Evolutionary conservation across 306 rosid genomes (phyloP), one percentile per base, ranked within the genome.

Genomic region (Parietaria judaica): DNA sequence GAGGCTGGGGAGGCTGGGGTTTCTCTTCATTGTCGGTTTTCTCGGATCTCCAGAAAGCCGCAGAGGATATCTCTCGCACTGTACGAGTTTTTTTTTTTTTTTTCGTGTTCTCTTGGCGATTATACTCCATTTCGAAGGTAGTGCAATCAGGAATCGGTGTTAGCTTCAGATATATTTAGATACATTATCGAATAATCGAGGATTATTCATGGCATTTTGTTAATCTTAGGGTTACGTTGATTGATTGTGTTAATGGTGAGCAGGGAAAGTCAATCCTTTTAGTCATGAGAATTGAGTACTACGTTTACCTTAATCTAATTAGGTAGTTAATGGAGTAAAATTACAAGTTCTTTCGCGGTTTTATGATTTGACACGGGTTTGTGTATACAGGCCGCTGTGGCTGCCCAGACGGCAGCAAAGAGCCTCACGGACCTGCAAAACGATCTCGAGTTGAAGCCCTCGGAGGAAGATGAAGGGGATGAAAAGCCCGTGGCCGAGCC

Each of bases 51-150:
- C 97, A 87, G 68, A 87, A 84, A 39, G 97, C 94, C 16, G 97
- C 95, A 8, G 94, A 90, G 64, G 97, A 90, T 81, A 86, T 90
- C 78, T 86, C 97, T 45, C 95, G 97, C 79, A 87, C 82, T 81
- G 97, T 90, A 73, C 66, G 84, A 63, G 4, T 49, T 49, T 49
- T 49, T 49, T 46, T 46, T 46, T 46, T 8, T 39, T 17, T 1
- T 49, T 49, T 5, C 5, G 14, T 11, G 1, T 36, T 14, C 3
- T 3, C 8, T 58, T 14, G 36, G 7, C 6, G 41, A n/a, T 8
- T 50, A 6, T 1, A 11, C 16, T 66, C 8, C 12, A n/a, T 61
- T 61, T 9, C 12, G 7, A 15, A 3, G 56, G 31, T 9, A 12
- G 45, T 62, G 49, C 6, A 6, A 61, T 41, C 31, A 58, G 49